Base-by-base conservation (phyloP, 495 filamentous ascomycete species). In the Penicillium maclennaniae region DNA sequence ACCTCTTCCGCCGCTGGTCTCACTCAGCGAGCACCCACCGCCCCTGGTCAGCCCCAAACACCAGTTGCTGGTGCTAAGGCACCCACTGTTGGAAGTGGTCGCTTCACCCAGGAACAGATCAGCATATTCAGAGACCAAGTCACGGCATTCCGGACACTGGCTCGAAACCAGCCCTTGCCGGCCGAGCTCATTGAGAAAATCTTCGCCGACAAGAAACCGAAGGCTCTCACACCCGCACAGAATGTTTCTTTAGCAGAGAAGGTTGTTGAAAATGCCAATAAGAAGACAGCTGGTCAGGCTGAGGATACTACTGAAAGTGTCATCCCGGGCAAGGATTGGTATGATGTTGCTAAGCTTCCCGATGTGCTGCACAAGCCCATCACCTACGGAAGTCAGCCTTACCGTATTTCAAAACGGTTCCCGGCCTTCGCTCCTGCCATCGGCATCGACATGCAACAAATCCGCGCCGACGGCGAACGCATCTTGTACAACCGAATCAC, bases 401-500 rank as follows among this genome's bases (percentile, higher is more conserved):
- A 77, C 26, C 82, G 92, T 43, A 79, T 82, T 37, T 85, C 87
- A 40, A 76, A 82, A 25, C 83, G 89, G 54, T 83, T 97, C 37
- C 89, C 92, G 0, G 89, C 88, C 61, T 83, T 95, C 44, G 91
- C 95, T 75, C 91, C 92, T 9, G 76, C 84, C 31, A 14, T 34
- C 12, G 93, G 93, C n/a, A 78, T 96, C 25, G 72, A 77, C 43
- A 79, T 91, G 51, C 89, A 95, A 49, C 83, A 87, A 56, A 66
- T 95, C 48, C 82, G 87, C 41, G 84, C 91, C 51, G 91, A 96
- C 59, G 82, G 91, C 9, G 93, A 97, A 64, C 81, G 85, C 44
- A 86, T 95, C 43, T 74, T 93, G 31, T 92, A 91, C 72, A 97
- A 97, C 62, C 85, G 89, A 45, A 92, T 97, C 68, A 81, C 79